Evolutionary conservation across 2,329 filamentous ascomycete genomes (phyloP).

Genomic region (Chalara sp.): DNA sequence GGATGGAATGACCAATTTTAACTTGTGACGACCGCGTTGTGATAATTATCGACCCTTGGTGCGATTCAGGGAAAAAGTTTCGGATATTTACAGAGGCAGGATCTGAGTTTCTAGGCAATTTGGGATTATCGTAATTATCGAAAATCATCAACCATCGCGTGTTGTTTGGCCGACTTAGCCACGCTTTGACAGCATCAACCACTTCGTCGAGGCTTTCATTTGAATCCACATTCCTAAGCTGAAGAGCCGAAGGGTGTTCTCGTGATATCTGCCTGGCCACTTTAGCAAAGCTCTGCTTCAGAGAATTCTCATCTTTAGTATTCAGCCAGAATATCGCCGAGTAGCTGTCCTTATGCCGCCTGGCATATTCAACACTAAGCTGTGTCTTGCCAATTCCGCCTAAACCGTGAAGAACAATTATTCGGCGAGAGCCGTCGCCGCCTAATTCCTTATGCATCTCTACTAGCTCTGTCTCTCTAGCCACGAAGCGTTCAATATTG

Average conservation of each 20-base stretch:
- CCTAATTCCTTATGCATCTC: neutral
- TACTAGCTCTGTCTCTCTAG: conserved; percentile 1
- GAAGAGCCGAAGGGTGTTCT: neutral
- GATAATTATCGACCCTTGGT: conserved; percentile 12
- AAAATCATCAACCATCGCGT: too few species aligned
- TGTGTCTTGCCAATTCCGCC: too few species aligned
- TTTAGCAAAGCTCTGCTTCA: too few species aligned
- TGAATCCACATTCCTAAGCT: neutral
- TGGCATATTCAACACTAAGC: conserved; percentile 23
- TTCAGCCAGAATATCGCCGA: too few species aligned
- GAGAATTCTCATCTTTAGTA: too few species aligned
- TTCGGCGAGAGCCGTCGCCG: conserved; percentile 1
- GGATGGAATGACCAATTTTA: conserved; percentile 3
- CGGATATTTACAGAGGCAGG: neutral
- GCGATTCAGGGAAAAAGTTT: conserved; percentile 5
- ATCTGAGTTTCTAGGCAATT: neutral
- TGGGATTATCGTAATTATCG: conserved; percentile 26
- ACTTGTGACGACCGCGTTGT: conserved; percentile 10
- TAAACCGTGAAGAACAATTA: neutral
- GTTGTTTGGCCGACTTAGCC: conserved; percentile 5
- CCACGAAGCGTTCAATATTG: neutral
- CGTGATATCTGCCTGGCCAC: neutral
- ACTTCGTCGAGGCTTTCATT: neutral
- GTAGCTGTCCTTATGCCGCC: conserved; percentile 1
- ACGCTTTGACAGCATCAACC: conserved; percentile 6